Percentiles rank a stretch among this genome's conserved stretches.
phyloP scores from a whole-genome alignment of 129 eudicot genomes.

The Scalesia atractyloides region DNA sequence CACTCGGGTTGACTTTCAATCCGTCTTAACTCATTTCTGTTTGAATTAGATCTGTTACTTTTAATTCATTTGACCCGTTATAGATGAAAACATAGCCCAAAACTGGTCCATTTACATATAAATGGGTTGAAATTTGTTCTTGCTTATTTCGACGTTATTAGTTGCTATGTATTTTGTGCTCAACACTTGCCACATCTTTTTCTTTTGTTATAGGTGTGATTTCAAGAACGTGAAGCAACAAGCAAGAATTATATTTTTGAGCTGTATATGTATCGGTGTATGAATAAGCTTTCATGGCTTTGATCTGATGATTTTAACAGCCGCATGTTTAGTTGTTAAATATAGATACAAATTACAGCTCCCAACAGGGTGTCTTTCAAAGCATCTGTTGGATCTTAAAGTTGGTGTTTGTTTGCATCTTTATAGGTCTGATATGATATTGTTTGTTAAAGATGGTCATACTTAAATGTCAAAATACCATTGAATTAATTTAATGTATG shows the following conservation, averaged over 20 bases:
- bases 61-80: background rate
- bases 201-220: background rate
- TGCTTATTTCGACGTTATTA: no score
- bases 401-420: background rate
- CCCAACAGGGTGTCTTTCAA: background rate
- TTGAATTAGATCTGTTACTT: background rate
- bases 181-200: no score
- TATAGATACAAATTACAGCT: conserved; percentile 1
- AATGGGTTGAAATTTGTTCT: no score
- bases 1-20: background rate
- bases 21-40: background rate
- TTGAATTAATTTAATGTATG: background rate
- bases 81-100: background rate
- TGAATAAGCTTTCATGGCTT: background rate
- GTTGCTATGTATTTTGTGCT: no score
- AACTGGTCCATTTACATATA: background rate
- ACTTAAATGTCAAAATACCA: background rate
- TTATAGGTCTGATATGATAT: background rate
- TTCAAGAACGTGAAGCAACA: background rate
- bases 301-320: background rate
- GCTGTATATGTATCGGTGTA: background rate
- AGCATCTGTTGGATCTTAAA: background rate
- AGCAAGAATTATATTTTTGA: background rate
- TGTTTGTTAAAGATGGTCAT: no score
- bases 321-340: background rate